Percentiles rank a stretch among this genome's conserved stretches.
Evolutionary conservation across 371 early-diverging fungal species (phyloP).

Genomic region (Choanephora cucurbitarum): DNA sequence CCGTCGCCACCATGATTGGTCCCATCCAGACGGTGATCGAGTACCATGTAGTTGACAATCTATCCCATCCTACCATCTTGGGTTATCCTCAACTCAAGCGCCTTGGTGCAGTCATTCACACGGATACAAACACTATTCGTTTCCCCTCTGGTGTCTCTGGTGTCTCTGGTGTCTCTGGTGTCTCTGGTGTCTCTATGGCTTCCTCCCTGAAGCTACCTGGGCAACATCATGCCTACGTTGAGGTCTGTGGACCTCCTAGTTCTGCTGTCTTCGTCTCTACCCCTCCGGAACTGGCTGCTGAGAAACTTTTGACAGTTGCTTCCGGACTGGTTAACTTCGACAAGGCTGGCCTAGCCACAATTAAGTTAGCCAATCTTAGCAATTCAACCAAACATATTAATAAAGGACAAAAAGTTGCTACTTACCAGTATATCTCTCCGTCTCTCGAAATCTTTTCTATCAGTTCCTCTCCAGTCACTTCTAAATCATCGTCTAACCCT

Average conservation of each 20-base stretch:
- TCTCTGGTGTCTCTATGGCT: slow-evolving; percentile 2
- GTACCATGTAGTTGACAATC: slow-evolving; percentile 8
- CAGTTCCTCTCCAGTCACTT: not conserved
- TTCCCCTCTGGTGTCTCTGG: not conserved
- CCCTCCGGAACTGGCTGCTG: not conserved
- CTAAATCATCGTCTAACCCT: too few relatives aligned
- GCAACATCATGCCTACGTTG: slow-evolving; percentile 7
- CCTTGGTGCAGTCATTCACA: slow-evolving; percentile 5
- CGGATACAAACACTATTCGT: slow-evolving; percentile 3
- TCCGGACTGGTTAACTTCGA: slow-evolving; percentile 7
- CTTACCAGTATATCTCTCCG: not conserved
- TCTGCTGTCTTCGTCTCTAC: slow-evolving; percentile 5
- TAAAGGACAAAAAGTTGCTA: slow-evolving; percentile 13
- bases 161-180: not conserved
- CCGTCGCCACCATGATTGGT: not conserved
- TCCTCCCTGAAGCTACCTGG: slow-evolving; percentile 1
- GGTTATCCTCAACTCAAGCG: slow-evolving; percentile 7
- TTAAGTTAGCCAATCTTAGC: not conserved
- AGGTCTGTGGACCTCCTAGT: slow-evolving; percentile 6
- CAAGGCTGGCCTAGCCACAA: not conserved
- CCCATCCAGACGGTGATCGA: not conserved
- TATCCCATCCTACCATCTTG: slow-evolving; percentile 4
- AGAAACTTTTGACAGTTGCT: slow-evolving; percentile 9
- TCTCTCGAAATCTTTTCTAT: not conserved
- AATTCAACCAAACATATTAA: not conserved